Percentiles rank a stretch among this genome's conserved stretches.
Evolutionary conservation across 345 rosid genomes (phyloP).

Genomic region (Gossypium sturtianum): DNA sequence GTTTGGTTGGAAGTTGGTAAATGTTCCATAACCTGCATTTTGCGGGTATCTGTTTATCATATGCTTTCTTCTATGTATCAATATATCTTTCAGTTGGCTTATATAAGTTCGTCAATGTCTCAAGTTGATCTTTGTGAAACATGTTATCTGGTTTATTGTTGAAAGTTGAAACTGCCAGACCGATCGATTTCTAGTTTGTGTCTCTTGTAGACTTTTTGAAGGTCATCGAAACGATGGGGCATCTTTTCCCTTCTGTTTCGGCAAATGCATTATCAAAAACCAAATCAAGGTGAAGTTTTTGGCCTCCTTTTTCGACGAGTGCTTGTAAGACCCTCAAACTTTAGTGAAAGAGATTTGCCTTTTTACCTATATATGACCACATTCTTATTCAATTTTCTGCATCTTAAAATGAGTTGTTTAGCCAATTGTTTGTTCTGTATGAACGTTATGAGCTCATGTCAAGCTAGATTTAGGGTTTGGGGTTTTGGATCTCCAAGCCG

Average conservation of each 20-base stretch:
- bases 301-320: neutral
- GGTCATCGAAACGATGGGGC: neutral
- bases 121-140: neutral
- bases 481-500: too few relatives aligned
- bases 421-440: neutral
- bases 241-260: neutral
- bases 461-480: too few relatives aligned
- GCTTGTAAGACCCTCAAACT: neutral
- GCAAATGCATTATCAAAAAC: neutral
- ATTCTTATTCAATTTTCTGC: neutral
- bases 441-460: too few relatives aligned
- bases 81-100: neutral
- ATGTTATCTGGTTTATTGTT: neutral
- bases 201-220: neutral
- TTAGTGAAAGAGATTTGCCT: neutral
- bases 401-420: neutral
- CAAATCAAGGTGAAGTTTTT: neutral
- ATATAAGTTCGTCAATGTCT: neutral
- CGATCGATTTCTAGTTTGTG: neutral
- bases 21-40: neutral
- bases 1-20: neutral
- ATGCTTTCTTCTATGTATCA: neutral
- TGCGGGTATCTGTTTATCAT: neutral
- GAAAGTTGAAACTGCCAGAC: neutral
- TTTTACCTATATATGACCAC: neutral